phyloP scores from a whole-genome alignment of 805 yeast species.

The Cyberlindnera nakhonratchasimensis region DNA sequence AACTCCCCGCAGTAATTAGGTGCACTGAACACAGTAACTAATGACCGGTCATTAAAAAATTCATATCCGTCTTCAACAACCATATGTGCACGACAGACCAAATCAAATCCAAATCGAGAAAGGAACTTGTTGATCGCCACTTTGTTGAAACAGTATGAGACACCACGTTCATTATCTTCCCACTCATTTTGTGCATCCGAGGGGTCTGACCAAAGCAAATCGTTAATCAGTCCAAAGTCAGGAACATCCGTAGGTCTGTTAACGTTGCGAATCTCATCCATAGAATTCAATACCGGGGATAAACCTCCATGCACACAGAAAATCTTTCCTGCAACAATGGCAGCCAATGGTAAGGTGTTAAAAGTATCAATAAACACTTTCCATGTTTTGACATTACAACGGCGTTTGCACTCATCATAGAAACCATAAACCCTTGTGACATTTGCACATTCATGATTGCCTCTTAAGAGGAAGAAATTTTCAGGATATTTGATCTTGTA shows the following conservation, averaged over 20 bases:
- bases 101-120: constrained; percentile 65
- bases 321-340: constrained; percentile 84
- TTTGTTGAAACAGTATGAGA: constrained; percentile 88
- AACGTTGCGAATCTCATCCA: constrained; percentile 77
- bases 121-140: constrained; percentile 77
- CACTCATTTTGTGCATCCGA: constrained; percentile 70
- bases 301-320: constrained; percentile 96
- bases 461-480: constrained; percentile 78
- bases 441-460: constrained; percentile 93
- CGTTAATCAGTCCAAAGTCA: constrained; percentile 98
- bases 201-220: constrained; percentile 89
- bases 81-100: constrained; percentile 95
- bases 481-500: constrained; percentile 89
- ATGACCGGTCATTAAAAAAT: constrained; percentile 80
- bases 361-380: constrained; percentile 91
- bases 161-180: constrained; percentile 94
- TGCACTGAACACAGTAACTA: constrained; percentile 97
- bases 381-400: constrained; percentile 92
- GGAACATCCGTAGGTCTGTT: constrained; percentile 97
- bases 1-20: constrained; percentile 83
- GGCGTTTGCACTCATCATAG: constrained; percentile 89
- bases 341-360: constrained; percentile 88
- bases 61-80: constrained; percentile 96
- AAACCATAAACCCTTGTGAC: constrained; percentile 95
- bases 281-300: constrained; percentile 71